Evolutionary conservation across 495 filamentous ascomycete species (phyloP).

Genomic region (Talaromyces adpressus): DNA sequence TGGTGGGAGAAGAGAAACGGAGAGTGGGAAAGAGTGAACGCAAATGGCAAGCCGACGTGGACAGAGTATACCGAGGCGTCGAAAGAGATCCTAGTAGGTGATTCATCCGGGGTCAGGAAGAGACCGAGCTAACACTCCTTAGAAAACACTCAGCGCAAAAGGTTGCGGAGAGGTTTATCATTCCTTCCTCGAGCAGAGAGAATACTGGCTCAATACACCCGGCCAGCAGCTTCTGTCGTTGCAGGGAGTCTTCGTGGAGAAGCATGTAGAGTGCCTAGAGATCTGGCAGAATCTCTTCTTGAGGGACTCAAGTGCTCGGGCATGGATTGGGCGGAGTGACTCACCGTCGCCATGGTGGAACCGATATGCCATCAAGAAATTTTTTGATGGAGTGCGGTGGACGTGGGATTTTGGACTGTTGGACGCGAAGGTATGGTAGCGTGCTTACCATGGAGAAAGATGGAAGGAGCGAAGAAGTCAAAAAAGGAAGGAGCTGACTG

Average conservation of each 20-base stretch:
- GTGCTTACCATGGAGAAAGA: neutral
- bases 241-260: neutral
- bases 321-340: neutral
- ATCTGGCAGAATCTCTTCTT: neutral
- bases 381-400: neutral
- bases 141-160: neutral
- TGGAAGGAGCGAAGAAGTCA: neutral
- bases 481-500: neutral
- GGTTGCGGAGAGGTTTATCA: neutral
- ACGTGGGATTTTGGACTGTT: neutral
- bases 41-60: neutral
- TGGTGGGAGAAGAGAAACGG: neutral
- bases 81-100: neutral
- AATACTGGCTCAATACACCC: neutral
- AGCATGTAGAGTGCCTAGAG: neutral
- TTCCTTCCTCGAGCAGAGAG: neutral
- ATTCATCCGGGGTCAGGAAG: neutral
- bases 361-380: neutral
- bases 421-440: neutral
- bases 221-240: neutral
- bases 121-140: neutral
- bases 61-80: neutral
- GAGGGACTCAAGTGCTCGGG: neutral
- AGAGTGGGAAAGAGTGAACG: neutral
- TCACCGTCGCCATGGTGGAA: neutral